phyloP scores from a whole-genome alignment of 176 grass and related monocot species.

The Tuctoria greenei region DNA sequence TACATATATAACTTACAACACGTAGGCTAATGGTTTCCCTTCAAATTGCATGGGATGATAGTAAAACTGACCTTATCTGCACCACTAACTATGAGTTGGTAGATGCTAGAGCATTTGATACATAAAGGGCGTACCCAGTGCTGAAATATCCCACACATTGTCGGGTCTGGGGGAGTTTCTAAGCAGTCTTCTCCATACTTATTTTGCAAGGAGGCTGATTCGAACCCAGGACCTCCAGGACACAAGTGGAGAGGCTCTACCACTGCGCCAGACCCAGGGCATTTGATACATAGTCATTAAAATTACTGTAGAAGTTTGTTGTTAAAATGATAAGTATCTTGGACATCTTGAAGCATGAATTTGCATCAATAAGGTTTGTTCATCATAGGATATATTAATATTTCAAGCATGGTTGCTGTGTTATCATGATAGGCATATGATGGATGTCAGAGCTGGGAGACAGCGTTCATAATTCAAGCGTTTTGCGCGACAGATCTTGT shows the following conservation, averaged over 20 bases:
- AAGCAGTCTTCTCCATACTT: too few relatives aligned
- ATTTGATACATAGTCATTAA: neutral
- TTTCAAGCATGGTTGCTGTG: neutral
- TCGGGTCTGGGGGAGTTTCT: too few relatives aligned
- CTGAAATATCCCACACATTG: too few relatives aligned
- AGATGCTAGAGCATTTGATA: too few relatives aligned
- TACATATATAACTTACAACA: neutral
- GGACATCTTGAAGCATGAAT: neutral
- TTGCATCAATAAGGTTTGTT: neutral
- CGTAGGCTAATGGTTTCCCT: neutral
- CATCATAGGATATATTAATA: neutral
- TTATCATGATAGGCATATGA: slow-evolving; percentile 53
- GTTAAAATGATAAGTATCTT: neutral
- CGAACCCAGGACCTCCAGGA: too few relatives aligned
- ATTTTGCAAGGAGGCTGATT: too few relatives aligned
- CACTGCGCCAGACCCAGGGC: too few relatives aligned
- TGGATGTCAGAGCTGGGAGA: slow-evolving; percentile 80
- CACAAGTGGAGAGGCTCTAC: too few relatives aligned
- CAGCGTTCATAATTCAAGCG: slow-evolving; percentile 78
- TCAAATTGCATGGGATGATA: neutral
- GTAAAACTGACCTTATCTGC: neutral
- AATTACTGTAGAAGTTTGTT: neutral
- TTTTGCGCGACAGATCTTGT: slow-evolving; percentile 56
- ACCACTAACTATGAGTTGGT: neutral
- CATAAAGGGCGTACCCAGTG: too few relatives aligned